These are phyloP conservation scores for Immersiporthe knoxdaviesiana DNA, from an alignment of 2,329 filamentous ascomycete genomes.

Conservation along the genomic window DNA sequence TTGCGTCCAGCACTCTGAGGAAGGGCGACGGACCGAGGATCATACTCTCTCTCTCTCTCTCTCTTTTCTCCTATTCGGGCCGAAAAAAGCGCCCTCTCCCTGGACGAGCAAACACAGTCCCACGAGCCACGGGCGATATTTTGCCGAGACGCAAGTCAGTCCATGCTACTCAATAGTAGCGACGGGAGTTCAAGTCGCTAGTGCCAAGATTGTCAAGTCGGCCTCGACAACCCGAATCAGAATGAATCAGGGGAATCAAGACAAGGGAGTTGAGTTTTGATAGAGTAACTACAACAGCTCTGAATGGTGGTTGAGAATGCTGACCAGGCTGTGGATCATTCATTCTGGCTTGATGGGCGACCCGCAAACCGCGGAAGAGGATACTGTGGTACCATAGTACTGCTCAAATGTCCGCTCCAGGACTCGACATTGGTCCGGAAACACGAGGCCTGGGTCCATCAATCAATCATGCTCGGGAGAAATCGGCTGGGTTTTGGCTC, in stretches of 20 bases:
- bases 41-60: not conserved
- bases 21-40: no score
- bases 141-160: slow-evolving; percentile 1
- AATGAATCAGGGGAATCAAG: not conserved
- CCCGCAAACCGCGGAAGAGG: slow-evolving; percentile 22
- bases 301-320: slow-evolving; percentile 19
- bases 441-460: not conserved
- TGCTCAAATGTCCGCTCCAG: slow-evolving; percentile 10
- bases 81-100: not conserved
- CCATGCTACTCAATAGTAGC: not conserved
- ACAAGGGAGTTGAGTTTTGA: slow-evolving; percentile 18
- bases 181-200: slow-evolving; percentile 22
- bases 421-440: slow-evolving; percentile 2
- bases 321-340: slow-evolving; percentile 22
- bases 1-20: not conserved
- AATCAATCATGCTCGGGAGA: slow-evolving; percentile 16
- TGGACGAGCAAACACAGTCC: not conserved
- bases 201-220: slow-evolving; percentile 13
- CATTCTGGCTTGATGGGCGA: slow-evolving; percentile 12
- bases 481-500: slow-evolving; percentile 14
- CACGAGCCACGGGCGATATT: not conserved
- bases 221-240: slow-evolving; percentile 10
- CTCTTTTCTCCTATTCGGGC: not conserved
- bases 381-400: no score
- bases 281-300: slow-evolving; percentile 27